Evolutionary conservation across 345 rosid species (phyloP).

Genomic region (Arabidopsis thaliana): TAIR10.1 NC_003070.9:5024501-5025000

Average conservation of each 20-base stretch:
- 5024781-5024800: conserved; percentile 92
- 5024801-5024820: conserved; percentile 96
- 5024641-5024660: conserved; percentile 72
- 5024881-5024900: conserved; percentile 85
- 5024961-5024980: conserved; percentile 95
- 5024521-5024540: conserved; percentile 97
- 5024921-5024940: conserved; percentile 91
- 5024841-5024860: conserved; percentile 81
- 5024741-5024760: conserved; percentile 61
- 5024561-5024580: conserved; percentile 90
- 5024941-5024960: conserved; percentile 91
- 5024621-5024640: conserved; percentile 76
- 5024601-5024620: conserved; percentile 93
- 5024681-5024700: conserved; percentile 96
- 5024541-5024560: conserved; percentile 86
- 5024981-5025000: conserved; percentile 92
- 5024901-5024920: conserved; percentile 96
- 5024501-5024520: conserved; percentile 83
- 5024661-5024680: conserved; percentile 81
- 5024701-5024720: conserved; percentile 88
- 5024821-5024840: conserved; percentile 79
- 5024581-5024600: conserved; percentile 80
- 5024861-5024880: conserved; percentile 87
- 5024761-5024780: conserved; percentile 49
- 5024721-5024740: conserved; percentile 88